phyloP scores from a whole-genome alignment of 176 grass and related monocot species.

The Carex parvula region DNA sequence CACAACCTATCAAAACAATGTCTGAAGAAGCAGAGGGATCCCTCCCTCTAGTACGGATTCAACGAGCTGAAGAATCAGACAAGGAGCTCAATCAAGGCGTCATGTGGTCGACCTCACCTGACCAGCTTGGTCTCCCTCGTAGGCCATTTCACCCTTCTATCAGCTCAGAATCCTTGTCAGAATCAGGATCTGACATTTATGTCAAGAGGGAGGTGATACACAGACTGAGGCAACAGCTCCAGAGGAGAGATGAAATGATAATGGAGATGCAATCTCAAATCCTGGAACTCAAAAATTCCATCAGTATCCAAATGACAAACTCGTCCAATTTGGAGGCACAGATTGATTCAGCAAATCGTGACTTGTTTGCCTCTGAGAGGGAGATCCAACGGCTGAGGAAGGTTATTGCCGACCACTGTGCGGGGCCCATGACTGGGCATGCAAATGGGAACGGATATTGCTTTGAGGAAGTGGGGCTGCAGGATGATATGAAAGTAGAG shows the following conservation, averaged over 20 bases:
- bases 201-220: conserved; percentile 50
- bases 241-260: conserved; percentile 58
- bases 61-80: conserved; percentile 26
- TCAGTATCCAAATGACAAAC: conserved; percentile 32
- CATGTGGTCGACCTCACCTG: conserved; percentile 43
- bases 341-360: conserved; percentile 29
- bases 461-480: conserved; percentile 13
- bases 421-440: not conserved
- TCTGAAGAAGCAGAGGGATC: conserved; percentile 32
- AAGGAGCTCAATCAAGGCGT: conserved; percentile 24
- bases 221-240: conserved; percentile 40
- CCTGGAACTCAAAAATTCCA: conserved; percentile 39
- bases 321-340: conserved; percentile 39
- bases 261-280: conserved; percentile 52
- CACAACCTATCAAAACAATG: conserved; percentile 7
- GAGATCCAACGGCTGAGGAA: conserved; percentile 51
- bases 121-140: conserved; percentile 35
- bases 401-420: conserved; percentile 45
- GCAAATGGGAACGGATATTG: conserved; percentile 25
- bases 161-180: conserved; percentile 43
- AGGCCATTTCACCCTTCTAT: conserved; percentile 38
- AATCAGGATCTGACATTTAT: conserved; percentile 55
- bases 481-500: conserved; percentile 29
- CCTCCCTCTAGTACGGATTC: conserved; percentile 31
- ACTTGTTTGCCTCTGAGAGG: conserved; percentile 43